These are phyloP conservation scores for Tillandsia fasciculata DNA, from an alignment of 176 grass and related monocot genomes.

Conservation along the genomic window DNA sequence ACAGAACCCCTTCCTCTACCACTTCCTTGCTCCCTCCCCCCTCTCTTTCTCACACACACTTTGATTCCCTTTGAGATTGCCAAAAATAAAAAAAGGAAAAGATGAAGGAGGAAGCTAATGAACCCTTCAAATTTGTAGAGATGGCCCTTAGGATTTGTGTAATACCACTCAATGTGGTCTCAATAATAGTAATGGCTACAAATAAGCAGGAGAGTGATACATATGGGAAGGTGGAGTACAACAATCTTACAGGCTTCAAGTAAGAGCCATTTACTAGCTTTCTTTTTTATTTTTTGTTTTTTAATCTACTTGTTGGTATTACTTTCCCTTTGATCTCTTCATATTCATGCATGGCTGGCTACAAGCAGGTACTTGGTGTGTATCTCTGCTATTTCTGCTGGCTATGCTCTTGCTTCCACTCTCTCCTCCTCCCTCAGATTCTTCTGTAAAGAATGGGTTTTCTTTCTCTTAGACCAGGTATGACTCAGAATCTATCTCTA, in stretches of 20 bases:
- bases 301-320: not conserved
- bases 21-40: not conserved
- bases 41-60: not conserved
- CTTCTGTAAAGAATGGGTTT: constrained; percentile 35
- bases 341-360: not conserved
- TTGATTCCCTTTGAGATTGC: not conserved
- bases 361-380: constrained; percentile 50
- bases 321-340: not conserved
- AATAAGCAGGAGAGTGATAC: constrained; percentile 54
- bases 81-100: no score
- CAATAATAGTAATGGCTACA: constrained; percentile 59
- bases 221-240: constrained; percentile 74
- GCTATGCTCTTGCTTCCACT: constrained; percentile 42
- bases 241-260: constrained; percentile 70
- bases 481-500: not conserved
- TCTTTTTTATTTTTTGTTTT: not conserved
- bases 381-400: constrained; percentile 53
- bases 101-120: not conserved
- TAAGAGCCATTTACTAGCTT: constrained; percentile 14
- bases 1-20: not conserved
- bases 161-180: constrained; percentile 49
- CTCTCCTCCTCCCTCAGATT: constrained; percentile 30
- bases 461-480: constrained; percentile 78
- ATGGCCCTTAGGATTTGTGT: constrained; percentile 57
- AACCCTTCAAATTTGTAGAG: constrained; percentile 29